Percentiles rank a stretch among this genome's conserved stretches.
phyloP scores from a whole-genome alignment of 768 basidiomycete species.

The Xanthoconium purpureum region DNA sequence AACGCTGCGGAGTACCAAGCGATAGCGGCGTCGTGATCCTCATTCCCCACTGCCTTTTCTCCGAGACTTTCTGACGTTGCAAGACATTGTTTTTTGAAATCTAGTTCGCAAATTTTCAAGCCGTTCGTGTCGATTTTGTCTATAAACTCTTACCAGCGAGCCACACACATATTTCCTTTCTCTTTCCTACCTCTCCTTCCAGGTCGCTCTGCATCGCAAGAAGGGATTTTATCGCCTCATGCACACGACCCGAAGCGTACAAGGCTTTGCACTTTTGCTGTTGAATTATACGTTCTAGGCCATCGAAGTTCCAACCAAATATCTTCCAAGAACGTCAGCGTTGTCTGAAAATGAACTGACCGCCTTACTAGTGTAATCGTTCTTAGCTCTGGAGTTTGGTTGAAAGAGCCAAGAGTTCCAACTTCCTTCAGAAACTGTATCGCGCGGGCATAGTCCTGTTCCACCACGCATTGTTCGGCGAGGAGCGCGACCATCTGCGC shows the following conservation, averaged over 20 bases:
- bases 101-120: not conserved
- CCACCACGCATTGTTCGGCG: not conserved
- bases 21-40: not conserved
- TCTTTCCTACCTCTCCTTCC: not conserved
- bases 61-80: not conserved
- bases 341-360: not conserved
- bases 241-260: not conserved
- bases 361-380: conserved; percentile 1
- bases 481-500: conserved; percentile 1
- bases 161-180: not conserved
- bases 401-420: not conserved
- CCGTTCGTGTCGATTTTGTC: not conserved
- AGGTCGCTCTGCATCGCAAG: not conserved
- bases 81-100: not conserved
- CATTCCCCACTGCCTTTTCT: conserved; percentile 1
- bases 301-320: conserved; percentile 13
- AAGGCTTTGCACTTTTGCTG: conserved; percentile 1
- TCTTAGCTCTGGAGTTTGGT: not conserved
- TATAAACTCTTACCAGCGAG: not conserved
- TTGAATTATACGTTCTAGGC: not conserved
- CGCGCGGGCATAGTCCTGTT: not conserved
- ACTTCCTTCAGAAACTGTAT: conserved; percentile 1
- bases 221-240: not conserved
- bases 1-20: not conserved
- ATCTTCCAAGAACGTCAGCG: conserved; percentile 5